Evolutionary conservation across 768 basidiomycete genomes (phyloP).

Genomic region (Podaxis mareebaensis): DNA sequence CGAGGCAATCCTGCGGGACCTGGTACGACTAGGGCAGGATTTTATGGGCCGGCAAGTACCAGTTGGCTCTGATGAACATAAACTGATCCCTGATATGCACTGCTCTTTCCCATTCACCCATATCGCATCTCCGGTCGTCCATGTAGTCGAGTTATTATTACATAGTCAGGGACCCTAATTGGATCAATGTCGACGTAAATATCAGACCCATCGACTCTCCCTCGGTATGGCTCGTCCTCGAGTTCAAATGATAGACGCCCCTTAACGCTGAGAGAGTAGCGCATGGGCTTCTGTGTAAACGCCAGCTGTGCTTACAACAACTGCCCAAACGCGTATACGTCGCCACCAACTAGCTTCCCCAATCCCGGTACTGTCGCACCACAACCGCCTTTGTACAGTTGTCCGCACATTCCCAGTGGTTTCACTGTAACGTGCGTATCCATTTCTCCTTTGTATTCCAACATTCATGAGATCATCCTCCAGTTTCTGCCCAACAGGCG

Average conservation of each 20-base stretch:
- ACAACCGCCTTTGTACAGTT: slow-evolving; percentile 23
- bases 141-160: slow-evolving; percentile 25
- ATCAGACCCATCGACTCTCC: slow-evolving; percentile 21
- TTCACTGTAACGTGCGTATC: slow-evolving; percentile 27
- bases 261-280: background rate
- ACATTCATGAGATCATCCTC: background rate
- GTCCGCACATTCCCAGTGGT: slow-evolving; percentile 23
- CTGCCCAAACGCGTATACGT: slow-evolving; percentile 25
- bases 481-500: slow-evolving; percentile 30
- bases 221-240: slow-evolving; percentile 19
- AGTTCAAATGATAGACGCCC: background rate
- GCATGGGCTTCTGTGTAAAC: slow-evolving; percentile 24
- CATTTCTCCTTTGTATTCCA: background rate
- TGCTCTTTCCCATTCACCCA: no score
- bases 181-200: slow-evolving; percentile 27
- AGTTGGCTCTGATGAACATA: background rate
- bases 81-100: background rate
- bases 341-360: slow-evolving; percentile 27
- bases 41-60: slow-evolving; percentile 20
- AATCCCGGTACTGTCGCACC: slow-evolving; percentile 20
- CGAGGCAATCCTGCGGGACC: slow-evolving; percentile 23
- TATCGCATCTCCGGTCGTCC: background rate
- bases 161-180: slow-evolving; percentile 24
- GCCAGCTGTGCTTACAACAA: slow-evolving; percentile 21
- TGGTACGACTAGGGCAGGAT: slow-evolving; percentile 27